Percentiles rank a stretch among this genome's conserved stretches.
These are phyloP conservation scores for Ambrosiella cleistominuta DNA, from an alignment of 2,329 filamentous ascomycete species.

Conservation along the genomic window DNA sequence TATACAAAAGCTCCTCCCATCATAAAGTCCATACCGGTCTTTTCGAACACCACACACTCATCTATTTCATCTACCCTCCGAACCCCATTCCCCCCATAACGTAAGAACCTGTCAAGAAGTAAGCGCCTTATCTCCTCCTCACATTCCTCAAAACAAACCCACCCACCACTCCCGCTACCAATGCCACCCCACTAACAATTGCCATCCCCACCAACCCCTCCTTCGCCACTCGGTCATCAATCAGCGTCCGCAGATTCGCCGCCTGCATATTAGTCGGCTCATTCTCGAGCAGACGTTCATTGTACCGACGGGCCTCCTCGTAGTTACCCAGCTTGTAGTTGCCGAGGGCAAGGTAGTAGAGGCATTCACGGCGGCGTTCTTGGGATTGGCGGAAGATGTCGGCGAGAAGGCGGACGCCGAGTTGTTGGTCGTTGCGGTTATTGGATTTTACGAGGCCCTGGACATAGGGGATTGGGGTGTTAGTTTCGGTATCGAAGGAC, in stretches of 20 bases:
- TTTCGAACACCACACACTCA: not conserved
- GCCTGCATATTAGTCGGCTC: slow-evolving; percentile 88
- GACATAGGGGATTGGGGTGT: not conserved
- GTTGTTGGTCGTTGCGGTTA: slow-evolving; percentile 70
- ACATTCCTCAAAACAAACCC: slow-evolving; percentile 68
- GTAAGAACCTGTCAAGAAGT: not conserved
- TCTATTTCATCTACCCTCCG: not conserved
- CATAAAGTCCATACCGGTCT: too few relatives aligned
- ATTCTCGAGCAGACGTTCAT: slow-evolving; percentile 77
- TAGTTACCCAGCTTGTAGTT: slow-evolving; percentile 99
- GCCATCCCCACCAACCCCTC: slow-evolving; percentile 89
- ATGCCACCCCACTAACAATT: slow-evolving; percentile 81
- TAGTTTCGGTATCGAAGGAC: slow-evolving; percentile 5
- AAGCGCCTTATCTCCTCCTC: slow-evolving; percentile 31
- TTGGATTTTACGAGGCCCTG: slow-evolving; percentile 92
- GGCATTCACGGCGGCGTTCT: slow-evolving; percentile 87
- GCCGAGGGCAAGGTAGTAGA: slow-evolving; percentile 92
- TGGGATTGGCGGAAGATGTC: slow-evolving; percentile 92
- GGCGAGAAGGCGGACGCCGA: slow-evolving; percentile 80
- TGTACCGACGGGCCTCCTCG: slow-evolving; percentile 83
- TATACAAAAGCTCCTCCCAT: not conserved
- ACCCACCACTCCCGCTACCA: slow-evolving; percentile 84
- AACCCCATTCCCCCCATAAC: not conserved
- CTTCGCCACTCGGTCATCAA: slow-evolving; percentile 90
- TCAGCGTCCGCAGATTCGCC: slow-evolving; percentile 64